Evolutionary conservation across 805 yeast species (phyloP).

Genomic region (Wickerhamomyces xylosicus): DNA sequence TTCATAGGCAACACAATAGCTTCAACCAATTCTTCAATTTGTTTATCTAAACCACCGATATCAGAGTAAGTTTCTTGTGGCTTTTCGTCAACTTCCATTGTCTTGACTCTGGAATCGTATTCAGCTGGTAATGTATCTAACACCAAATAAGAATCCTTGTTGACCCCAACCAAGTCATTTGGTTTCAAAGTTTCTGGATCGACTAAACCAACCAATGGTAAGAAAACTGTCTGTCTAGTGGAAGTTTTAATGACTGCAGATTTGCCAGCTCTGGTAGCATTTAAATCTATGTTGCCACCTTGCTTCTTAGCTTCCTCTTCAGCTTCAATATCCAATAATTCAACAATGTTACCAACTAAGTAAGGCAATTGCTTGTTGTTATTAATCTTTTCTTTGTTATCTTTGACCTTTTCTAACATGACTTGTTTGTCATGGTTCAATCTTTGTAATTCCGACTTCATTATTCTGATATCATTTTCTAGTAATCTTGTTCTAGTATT

Average conservation of each 20-base stretch:
- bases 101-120: slow-evolving; percentile 95
- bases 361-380: slow-evolving; percentile 94
- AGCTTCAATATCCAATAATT: slow-evolving; percentile 77
- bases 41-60: slow-evolving; percentile 97
- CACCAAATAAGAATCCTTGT: slow-evolving; percentile 89
- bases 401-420: slow-evolving; percentile 89
- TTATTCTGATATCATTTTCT: slow-evolving; percentile 92
- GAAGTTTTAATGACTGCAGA: slow-evolving; percentile 98
- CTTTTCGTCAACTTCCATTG: slow-evolving; percentile 98
- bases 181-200: slow-evolving; percentile 89
- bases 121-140: slow-evolving; percentile 94
- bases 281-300: slow-evolving; percentile 92
- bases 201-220: slow-evolving; percentile 92
- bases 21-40: slow-evolving; percentile 95
- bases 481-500: slow-evolving; percentile 76
- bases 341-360: slow-evolving; percentile 93
- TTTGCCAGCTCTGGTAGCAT: slow-evolving; percentile 84
- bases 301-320: slow-evolving; percentile 74
- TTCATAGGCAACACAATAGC: slow-evolving; percentile 98
- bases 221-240: slow-evolving; percentile 92
- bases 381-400: slow-evolving; percentile 90
- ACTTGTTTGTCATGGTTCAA: slow-evolving; percentile 86
- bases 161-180: slow-evolving; percentile 96
- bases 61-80: slow-evolving; percentile 96
- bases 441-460: slow-evolving; percentile 86